A percentile compares a stretch with the other conserved stretches of the same genome.
Evolutionary conservation across 1,139 yeast species (phyloP).

Genomic region (Saccharomyces hybrid): DNA sequence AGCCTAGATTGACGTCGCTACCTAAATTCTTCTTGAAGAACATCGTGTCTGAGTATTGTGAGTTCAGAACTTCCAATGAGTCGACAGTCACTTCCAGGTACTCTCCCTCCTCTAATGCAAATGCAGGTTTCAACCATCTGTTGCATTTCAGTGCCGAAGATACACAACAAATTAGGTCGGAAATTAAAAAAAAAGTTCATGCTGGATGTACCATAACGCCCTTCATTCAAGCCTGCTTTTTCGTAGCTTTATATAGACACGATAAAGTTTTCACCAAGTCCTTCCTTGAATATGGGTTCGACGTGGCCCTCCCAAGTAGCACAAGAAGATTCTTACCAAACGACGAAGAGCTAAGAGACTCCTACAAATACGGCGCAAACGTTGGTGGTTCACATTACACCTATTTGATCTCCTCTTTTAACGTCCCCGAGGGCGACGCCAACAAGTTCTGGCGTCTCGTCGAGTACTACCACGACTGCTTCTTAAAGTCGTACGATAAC

Average conservation of each 20-base stretch:
- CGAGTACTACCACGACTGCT: constrained; percentile 15
- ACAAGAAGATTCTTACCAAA: constrained; percentile 15
- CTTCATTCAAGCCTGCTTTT: constrained; percentile 21
- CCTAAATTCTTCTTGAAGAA: constrained; percentile 12
- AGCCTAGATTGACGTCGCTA: constrained; percentile 9
- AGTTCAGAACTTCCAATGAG: constrained; percentile 3
- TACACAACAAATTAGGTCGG: constrained; percentile 8
- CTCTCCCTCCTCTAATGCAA: constrained; percentile 7
- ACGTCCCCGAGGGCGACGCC: constrained; percentile 8
- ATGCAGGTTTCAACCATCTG: constrained; percentile 2
- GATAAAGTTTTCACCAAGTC: constrained; percentile 13
- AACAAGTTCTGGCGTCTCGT: constrained; percentile 20
- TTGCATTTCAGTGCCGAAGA: constrained; percentile 11
- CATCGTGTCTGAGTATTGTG: constrained; percentile 3
- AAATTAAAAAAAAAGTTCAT: constrained; percentile 10
- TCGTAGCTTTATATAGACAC: constrained; percentile 15
- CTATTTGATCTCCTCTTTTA: constrained; percentile 17
- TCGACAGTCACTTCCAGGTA: constrained; percentile 12
- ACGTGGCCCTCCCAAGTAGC: constrained; percentile 20
- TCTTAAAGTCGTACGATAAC: constrained; percentile 9
- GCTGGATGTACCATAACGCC: constrained; percentile 22
- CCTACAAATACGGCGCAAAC: constrained; percentile 21
- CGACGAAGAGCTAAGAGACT: constrained; percentile 10
- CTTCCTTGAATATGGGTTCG: constrained; percentile 18
- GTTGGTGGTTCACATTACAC: constrained; percentile 24